Evolutionary conservation across 108 stramenopile species (phyloP).

Genomic region (Thalassiosira profunda): DNA sequence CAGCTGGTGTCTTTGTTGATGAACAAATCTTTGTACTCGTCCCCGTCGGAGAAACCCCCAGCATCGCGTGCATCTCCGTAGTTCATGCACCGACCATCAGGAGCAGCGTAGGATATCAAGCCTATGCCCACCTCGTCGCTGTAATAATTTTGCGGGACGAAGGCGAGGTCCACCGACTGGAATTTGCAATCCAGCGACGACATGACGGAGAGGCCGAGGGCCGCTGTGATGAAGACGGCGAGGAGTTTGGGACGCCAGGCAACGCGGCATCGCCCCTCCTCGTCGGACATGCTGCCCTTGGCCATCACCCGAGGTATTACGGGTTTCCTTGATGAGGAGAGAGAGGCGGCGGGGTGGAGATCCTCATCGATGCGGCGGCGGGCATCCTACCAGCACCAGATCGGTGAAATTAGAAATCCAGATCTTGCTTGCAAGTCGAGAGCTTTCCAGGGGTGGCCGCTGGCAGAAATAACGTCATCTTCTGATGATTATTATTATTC

Average conservation of each 20-base stretch:
- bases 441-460: too few relatives aligned
- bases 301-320: too few relatives aligned
- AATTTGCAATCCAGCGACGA: constrained; percentile 18
- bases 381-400: too few relatives aligned
- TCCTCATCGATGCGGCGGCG: too few relatives aligned
- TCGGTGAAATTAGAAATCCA: too few relatives aligned
- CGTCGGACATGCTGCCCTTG: too few relatives aligned
- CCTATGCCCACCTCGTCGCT: constrained; percentile 3
- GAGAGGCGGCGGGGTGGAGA: too few relatives aligned
- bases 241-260: constrained; percentile 21
- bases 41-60: constrained; percentile 4
- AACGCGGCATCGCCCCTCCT: constrained; percentile 9
- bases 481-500: too few relatives aligned
- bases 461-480: too few relatives aligned
- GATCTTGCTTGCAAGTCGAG: too few relatives aligned
- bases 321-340: too few relatives aligned
- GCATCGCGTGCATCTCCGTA: constrained; percentile 4
- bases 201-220: background rate
- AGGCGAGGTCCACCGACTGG: constrained; percentile 2
- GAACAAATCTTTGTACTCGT: constrained; percentile 8
- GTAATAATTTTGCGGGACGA: constrained; percentile 6
- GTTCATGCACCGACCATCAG: background rate
- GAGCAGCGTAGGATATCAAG: constrained; percentile 6
- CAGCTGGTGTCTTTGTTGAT: constrained; percentile 13
- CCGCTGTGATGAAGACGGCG: constrained; percentile 10